Evolutionary conservation across 179 eudicot genomes (phyloP).

Genomic region (Dionaea muscipula): DNA sequence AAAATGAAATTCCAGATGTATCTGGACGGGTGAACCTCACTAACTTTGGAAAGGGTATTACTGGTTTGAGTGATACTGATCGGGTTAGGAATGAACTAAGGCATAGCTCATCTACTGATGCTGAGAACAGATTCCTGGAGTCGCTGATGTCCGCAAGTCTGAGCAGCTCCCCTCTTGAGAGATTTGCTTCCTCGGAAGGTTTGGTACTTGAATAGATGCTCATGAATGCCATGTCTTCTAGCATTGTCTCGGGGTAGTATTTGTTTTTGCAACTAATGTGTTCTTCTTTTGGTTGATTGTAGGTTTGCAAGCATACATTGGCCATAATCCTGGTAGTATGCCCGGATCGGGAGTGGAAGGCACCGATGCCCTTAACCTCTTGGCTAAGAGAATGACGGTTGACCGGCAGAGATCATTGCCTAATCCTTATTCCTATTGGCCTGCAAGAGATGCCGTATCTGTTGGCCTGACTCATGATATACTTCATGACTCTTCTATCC

Average conservation of each 20-base stretch:
- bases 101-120: slow-evolving; percentile 48
- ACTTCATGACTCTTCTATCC: slow-evolving; percentile 25
- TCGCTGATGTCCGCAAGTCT: slow-evolving; percentile 66
- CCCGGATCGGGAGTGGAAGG: slow-evolving; percentile 43
- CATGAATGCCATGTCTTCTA: neutral
- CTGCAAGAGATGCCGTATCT: slow-evolving; percentile 40
- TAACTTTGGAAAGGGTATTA: slow-evolving; percentile 35
- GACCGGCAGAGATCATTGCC: slow-evolving; percentile 62
- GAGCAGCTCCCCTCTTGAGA: slow-evolving; percentile 38
- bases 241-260: neutral
- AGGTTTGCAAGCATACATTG: slow-evolving; percentile 61
- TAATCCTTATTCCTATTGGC: slow-evolving; percentile 49
- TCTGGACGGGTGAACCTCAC: slow-evolving; percentile 33
- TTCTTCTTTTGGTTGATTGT: slow-evolving; percentile 12
- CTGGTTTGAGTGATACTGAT: slow-evolving; percentile 33
- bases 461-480: slow-evolving; percentile 36
- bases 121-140: slow-evolving; percentile 77
- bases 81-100: slow-evolving; percentile 36
- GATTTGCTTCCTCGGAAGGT: slow-evolving; percentile 72
- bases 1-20: slow-evolving; percentile 35
- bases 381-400: slow-evolving; percentile 50
- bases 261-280: neutral
- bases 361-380: slow-evolving; percentile 46
- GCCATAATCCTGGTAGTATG: slow-evolving; percentile 31
- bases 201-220: slow-evolving; percentile 2